These are phyloP conservation scores for Calonectria pseudoturangicola DNA, from an alignment of 2,329 filamentous ascomycete genomes.

Conservation along the genomic window DNA sequence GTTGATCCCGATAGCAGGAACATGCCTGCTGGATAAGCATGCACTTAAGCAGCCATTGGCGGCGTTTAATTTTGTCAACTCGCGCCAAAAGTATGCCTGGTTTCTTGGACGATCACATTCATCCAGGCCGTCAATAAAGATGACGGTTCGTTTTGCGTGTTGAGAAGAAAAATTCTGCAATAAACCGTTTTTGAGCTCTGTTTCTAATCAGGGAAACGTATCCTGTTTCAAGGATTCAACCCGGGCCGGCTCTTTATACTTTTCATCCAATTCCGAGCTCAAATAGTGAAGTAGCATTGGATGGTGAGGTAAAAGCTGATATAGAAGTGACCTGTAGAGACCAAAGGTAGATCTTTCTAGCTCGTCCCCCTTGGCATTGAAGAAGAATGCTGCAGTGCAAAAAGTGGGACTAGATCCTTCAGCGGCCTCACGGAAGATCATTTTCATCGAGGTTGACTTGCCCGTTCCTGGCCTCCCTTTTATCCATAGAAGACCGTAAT, in stretches of 20 bases:
- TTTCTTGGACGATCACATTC: constrained; percentile 12
- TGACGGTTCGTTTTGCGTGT: background rate
- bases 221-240: no score
- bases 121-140: constrained; percentile 42
- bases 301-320: constrained; percentile 26
- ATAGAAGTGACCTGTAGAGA: constrained; percentile 26
- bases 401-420: background rate
- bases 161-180: background rate
- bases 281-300: background rate
- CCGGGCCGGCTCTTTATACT: no score
- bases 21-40: constrained; percentile 40
- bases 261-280: no score
- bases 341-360: background rate
- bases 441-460: constrained; percentile 68
- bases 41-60: constrained; percentile 15
- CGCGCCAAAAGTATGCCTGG: constrained; percentile 27
- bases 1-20: constrained; percentile 11
- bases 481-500: constrained; percentile 66
- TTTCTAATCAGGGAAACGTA: background rate
- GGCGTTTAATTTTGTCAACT: constrained; percentile 3
- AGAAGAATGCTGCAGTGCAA: constrained; percentile 35
- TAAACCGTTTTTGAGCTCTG: constrained; percentile 21
- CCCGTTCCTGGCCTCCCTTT: constrained; percentile 66
- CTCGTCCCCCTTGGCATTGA: constrained; percentile 21
- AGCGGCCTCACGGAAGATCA: background rate